These are phyloP conservation scores for Triticum timopheevii DNA, from an alignment of 176 grass and related monocot species.

Conservation along the genomic window DNA sequence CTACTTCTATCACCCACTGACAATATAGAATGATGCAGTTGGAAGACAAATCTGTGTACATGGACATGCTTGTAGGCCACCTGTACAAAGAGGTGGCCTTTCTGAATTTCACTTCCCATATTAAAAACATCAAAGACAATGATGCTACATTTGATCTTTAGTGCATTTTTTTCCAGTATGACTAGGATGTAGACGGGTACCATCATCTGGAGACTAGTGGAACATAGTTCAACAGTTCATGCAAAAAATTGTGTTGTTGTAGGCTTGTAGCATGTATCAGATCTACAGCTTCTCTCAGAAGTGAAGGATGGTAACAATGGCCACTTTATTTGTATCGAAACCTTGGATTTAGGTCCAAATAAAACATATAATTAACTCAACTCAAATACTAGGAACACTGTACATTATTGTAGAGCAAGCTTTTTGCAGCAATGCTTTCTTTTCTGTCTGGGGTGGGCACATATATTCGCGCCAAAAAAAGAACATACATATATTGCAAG, in stretches of 20 bases:
- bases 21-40: not conserved
- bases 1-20: not conserved
- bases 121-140: not conserved
- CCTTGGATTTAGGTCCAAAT: not conserved
- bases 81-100: not conserved
- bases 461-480: not conserved
- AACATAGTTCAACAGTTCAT: not conserved
- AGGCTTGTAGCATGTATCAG: not conserved
- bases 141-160: not conserved
- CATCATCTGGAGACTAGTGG: not conserved
- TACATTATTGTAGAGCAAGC: conserved; percentile 36
- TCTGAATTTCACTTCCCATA: not conserved
- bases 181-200: not conserved
- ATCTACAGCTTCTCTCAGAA: not conserved
- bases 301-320: not conserved
- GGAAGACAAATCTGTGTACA: not conserved
- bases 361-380: not conserved
- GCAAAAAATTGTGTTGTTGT: not conserved
- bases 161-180: not conserved
- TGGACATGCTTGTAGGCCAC: not conserved
- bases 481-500: not conserved
- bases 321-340: not conserved
- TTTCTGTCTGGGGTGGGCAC: not conserved
- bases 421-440: conserved; percentile 5
- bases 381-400: not conserved